phyloP scores from a whole-genome alignment of 108 stramenopile species.

The Cyclotella atomus region DNA sequence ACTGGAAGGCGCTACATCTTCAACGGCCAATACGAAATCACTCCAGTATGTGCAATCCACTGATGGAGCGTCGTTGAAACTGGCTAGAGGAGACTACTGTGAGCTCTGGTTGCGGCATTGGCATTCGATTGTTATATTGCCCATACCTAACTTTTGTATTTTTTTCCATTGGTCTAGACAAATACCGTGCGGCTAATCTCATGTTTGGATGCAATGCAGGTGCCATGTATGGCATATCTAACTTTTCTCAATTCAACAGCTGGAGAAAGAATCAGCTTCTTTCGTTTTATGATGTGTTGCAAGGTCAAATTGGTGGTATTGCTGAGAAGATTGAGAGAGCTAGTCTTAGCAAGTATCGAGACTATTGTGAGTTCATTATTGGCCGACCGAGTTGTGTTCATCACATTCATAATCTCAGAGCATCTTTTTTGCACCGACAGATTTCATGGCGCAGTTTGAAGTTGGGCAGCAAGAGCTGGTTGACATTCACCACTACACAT shows the following conservation, averaged over 20 bases:
- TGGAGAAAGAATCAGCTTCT: slow-evolving; percentile 66
- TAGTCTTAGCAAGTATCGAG: slow-evolving; percentile 46
- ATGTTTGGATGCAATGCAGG: slow-evolving; percentile 64
- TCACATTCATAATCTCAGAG: background rate
- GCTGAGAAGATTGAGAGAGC: slow-evolving; percentile 20
- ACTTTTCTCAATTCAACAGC: slow-evolving; percentile 52
- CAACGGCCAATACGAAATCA: slow-evolving; percentile 55
- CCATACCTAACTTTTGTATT: too few relatives aligned
- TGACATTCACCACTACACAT: slow-evolving; percentile 58
- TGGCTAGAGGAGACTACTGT: slow-evolving; percentile 52
- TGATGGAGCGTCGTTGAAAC: slow-evolving; percentile 46
- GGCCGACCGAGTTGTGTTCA: background rate
- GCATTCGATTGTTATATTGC: too few relatives aligned
- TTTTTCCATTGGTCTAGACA: too few relatives aligned
- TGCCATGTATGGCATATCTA: slow-evolving; percentile 39
- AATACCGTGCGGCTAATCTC: slow-evolving; percentile 53
- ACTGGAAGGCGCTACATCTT: slow-evolving; percentile 53
- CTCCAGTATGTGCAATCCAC: slow-evolving; percentile 37
- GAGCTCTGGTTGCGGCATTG: too few relatives aligned
- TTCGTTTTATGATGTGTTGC: slow-evolving; percentile 41
- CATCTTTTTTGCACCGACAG: background rate
- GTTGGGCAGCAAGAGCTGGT: slow-evolving; percentile 59
- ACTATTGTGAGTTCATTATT: slow-evolving; percentile 40
- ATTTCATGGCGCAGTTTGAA: slow-evolving; percentile 63
- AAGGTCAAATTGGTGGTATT: slow-evolving; percentile 26